A percentile compares a stretch with the other conserved stretches of the same genome.
phyloP scores from a whole-genome alignment of 2,329 filamentous ascomycete genomes.

The Colletotrichum orchidophilum region DNA sequence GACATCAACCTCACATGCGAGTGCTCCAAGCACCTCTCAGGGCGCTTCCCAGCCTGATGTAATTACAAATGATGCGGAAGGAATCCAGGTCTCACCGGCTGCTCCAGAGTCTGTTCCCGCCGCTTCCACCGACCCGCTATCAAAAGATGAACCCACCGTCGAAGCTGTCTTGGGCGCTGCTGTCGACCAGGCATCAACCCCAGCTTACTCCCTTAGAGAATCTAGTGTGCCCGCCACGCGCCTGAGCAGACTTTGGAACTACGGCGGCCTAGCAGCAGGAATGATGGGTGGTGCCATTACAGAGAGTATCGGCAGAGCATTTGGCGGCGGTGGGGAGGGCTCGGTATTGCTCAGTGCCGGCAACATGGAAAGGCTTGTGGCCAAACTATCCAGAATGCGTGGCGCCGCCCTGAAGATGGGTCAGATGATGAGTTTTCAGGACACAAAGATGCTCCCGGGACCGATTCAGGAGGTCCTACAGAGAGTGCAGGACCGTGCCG shows the following conservation, averaged over 20 bases:
- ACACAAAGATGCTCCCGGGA: constrained; percentile 90
- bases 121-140: not conserved
- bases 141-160: not conserved
- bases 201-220: constrained; percentile 75
- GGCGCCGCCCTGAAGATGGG: constrained; percentile 97
- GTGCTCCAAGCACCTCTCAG: not conserved
- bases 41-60: not conserved
- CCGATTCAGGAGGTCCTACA: constrained; percentile 91
- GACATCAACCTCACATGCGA: not conserved
- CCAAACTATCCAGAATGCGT: constrained; percentile 94
- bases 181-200: not conserved
- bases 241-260: constrained; percentile 91
- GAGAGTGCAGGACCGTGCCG: constrained; percentile 93
- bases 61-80: not conserved
- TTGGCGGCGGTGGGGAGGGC: constrained; percentile 73
- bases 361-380: constrained; percentile 93
- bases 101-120: not conserved
- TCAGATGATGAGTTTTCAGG: constrained; percentile 98
- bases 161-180: constrained; percentile 3
- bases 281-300: constrained; percentile 94
- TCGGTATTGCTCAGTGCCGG: constrained; percentile 87
- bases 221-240: constrained; percentile 91
- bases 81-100: not conserved
- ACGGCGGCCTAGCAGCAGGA: constrained; percentile 89
- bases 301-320: constrained; percentile 82